Evolutionary conservation across 805 yeast genomes (phyloP).

Genomic region (Saturnispora halmiae): DNA sequence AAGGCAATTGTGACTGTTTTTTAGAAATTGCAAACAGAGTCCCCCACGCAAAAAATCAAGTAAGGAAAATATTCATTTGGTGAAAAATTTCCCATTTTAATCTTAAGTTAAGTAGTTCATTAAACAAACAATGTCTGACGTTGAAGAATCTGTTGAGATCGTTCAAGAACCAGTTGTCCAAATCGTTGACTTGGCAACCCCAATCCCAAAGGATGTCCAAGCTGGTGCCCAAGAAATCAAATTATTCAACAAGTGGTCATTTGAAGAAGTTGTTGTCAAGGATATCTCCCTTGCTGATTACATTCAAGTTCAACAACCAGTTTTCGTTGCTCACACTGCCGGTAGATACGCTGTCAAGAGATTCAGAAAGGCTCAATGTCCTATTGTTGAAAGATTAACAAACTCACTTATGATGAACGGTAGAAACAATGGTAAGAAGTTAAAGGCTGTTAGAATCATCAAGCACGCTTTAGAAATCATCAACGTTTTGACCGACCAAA

Average conservation of each 20-base stretch:
- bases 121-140: conserved; percentile 67
- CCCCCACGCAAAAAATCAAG: conserved; percentile 4
- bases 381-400: conserved; percentile 97
- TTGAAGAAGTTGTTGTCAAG: conserved; percentile 94
- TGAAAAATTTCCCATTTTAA: background rate
- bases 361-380: conserved; percentile 99
- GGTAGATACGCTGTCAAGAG: conserved; percentile 99
- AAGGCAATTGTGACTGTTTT: conserved; percentile 13
- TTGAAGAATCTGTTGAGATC: conserved; percentile 49
- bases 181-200: conserved; percentile 82
- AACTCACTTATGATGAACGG: conserved; percentile 99
- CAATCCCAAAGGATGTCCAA: conserved; percentile 94
- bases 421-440: conserved; percentile 99
- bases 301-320: conserved; percentile 96
- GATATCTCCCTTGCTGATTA: conserved; percentile 97
- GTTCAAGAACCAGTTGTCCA: conserved; percentile 78
- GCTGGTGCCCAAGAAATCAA: conserved; percentile 93
- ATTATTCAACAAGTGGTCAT: conserved; percentile 99
- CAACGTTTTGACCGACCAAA: conserved; percentile 93
- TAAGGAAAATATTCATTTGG: background rate
- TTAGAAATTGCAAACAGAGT: background rate
- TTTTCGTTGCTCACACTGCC: conserved; percentile 97
- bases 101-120: background rate
- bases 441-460: conserved; percentile 99
- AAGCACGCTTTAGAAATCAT: conserved; percentile 99